Conservation (phyloP, 2,329 filamentous ascomycete species). For the Fusarium clavum region DNA sequence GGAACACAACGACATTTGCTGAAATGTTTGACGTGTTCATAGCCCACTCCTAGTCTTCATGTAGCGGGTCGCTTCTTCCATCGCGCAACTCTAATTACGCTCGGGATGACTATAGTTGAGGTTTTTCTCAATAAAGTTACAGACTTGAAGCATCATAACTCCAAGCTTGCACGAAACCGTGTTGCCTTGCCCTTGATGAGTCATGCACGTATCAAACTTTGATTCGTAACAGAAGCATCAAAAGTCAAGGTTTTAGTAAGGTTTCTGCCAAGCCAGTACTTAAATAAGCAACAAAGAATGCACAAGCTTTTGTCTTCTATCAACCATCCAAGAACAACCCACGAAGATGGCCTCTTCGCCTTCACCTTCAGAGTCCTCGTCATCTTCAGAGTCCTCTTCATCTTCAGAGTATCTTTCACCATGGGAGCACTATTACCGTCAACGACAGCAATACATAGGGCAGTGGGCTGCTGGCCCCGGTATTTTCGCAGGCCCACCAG, state of each 20-base stretch:
- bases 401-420: too few relatives aligned
- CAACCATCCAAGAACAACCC: too few relatives aligned
- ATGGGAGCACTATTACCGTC: too few relatives aligned
- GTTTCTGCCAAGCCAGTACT: background rate
- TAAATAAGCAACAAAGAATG: background rate
- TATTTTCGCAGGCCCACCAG: background rate
- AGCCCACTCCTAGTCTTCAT: fast-evolving
- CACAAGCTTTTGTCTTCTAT: background rate
- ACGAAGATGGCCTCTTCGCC: too few relatives aligned
- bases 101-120: too few relatives aligned
- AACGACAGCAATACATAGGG: too few relatives aligned
- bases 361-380: fast-evolving
- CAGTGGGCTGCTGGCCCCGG: too few relatives aligned
- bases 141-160: background rate
- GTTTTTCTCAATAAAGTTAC: background rate
- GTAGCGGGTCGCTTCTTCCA: fast-evolving
- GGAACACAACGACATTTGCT: fast-evolving
- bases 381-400: too few relatives aligned
- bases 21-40: too few relatives aligned
- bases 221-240: background rate
- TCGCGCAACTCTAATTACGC: background rate
- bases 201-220: background rate
- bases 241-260: background rate
- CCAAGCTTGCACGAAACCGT: background rate
- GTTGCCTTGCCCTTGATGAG: background rate